Percentiles rank a stretch among this genome's conserved stretches.
Evolutionary conservation across 2,329 filamentous ascomycete species (phyloP).

Genomic region (Talaromyces sp.): DNA sequence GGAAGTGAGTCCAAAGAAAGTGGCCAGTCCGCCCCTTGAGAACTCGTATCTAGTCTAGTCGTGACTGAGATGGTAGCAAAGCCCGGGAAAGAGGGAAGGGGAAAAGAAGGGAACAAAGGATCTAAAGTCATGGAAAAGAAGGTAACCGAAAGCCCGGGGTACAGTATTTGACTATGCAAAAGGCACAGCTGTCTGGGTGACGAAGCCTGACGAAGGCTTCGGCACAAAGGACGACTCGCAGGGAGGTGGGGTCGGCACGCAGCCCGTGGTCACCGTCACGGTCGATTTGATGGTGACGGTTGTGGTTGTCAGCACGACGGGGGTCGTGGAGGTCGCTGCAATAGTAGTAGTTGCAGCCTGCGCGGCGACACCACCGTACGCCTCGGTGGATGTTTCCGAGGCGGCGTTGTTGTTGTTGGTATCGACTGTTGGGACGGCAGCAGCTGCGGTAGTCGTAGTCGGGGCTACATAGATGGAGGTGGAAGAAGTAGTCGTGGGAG

Average conservation of each 20-base stretch:
- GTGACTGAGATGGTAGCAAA: not conserved
- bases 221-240: not conserved
- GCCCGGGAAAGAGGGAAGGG: not conserved
- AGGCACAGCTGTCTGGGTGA: not conserved
- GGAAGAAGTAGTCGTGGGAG: not conserved
- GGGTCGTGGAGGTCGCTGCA: not conserved
- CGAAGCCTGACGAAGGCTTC: slow-evolving; percentile 4
- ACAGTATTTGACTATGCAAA: not conserved
- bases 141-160: not conserved
- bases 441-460: not conserved
- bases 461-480: not conserved
- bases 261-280: slow-evolving; percentile 6
- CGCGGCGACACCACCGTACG: not conserved
- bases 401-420: not conserved
- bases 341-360: not conserved
- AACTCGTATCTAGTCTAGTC: not conserved
- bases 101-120: not conserved
- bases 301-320: not conserved
- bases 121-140: not conserved
- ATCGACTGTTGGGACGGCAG: not conserved
- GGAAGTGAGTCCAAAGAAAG: not conserved
- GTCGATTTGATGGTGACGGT: slow-evolving; percentile 5
- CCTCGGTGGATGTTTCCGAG: not conserved
- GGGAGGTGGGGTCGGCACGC: not conserved
- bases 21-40: not conserved